Conservation (phyloP, 2,329 filamentous ascomycete genomes). For the Leptodontidium sp. region DNA sequence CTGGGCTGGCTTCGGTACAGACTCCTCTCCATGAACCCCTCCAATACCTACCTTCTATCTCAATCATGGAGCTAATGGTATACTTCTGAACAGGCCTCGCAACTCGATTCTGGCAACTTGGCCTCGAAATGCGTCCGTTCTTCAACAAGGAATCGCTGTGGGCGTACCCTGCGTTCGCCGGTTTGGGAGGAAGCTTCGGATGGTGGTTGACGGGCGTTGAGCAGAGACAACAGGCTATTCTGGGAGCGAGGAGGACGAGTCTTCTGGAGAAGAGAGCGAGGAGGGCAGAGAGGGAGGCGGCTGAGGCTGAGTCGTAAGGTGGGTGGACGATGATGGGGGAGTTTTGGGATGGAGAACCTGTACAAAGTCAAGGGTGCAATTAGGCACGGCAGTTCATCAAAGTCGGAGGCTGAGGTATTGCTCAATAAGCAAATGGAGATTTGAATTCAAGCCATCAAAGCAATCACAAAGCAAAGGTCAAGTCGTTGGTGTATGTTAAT, state of each 20-base stretch:
- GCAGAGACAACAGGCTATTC: constrained; percentile 77
- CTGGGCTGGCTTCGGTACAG: constrained; percentile 91
- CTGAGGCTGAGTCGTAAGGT: constrained; percentile 44
- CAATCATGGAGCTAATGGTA: constrained; percentile 37
- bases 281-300: constrained; percentile 72
- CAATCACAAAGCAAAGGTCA: not conserved
- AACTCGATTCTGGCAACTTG: constrained; percentile 94
- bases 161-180: constrained; percentile 90
- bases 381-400: not conserved
- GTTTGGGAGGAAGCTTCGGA: constrained; percentile 88
- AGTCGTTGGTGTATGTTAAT: not conserved
- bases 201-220: constrained; percentile 97
- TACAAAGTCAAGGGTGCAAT: constrained; percentile 31
- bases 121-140: constrained; percentile 97
- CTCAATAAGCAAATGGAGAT: constrained; percentile 2
- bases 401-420: not conserved
- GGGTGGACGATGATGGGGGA: not conserved
- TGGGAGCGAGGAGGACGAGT: constrained; percentile 79
- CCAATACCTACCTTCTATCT: constrained; percentile 24
- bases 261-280: constrained; percentile 90
- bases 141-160: constrained; percentile 85
- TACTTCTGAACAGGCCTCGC: constrained; percentile 72
- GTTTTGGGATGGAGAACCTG: constrained; percentile 25
- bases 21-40: constrained; percentile 35
- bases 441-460: not conserved